A percentile compares a stretch with the other conserved stretches of the same genome.
phyloP scores from a whole-genome alignment of 2,329 filamentous ascomycete genomes.

The Magnaporthiopsis incrustans region DNA sequence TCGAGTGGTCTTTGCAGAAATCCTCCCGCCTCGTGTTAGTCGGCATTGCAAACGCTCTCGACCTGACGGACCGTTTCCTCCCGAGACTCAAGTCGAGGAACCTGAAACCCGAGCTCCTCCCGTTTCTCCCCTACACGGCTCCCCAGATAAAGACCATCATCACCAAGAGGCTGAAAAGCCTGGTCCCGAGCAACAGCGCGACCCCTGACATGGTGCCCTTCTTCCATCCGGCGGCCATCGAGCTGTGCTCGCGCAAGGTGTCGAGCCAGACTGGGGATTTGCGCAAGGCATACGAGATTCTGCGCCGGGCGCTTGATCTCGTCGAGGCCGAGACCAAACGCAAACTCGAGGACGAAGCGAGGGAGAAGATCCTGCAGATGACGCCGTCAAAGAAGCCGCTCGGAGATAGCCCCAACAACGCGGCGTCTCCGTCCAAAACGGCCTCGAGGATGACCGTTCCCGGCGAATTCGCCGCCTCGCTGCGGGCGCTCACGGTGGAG shows the following conservation, averaged over 20 bases:
- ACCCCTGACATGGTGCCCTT: constrained; percentile 64
- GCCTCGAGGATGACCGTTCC: constrained; percentile 20
- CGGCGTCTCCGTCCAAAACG: constrained; percentile 32
- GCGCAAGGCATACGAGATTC: constrained; percentile 91
- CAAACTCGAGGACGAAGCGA: constrained; percentile 58
- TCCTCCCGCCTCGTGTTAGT: constrained; percentile 75
- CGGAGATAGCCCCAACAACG: constrained; percentile 72
- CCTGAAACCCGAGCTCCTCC: constrained; percentile 79
- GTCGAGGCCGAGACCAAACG: constrained; percentile 77
- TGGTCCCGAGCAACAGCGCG: constrained; percentile 51
- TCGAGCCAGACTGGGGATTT: constrained; percentile 90
- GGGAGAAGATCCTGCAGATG: constrained; percentile 47
- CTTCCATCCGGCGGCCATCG: constrained; percentile 86
- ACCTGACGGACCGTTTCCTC: constrained; percentile 89
- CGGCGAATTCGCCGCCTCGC: constrained; percentile 42
- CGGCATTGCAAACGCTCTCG: constrained; percentile 92
- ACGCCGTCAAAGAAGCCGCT: constrained; percentile 70
- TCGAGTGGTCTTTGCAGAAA: constrained; percentile 87
- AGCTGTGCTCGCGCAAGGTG: constrained; percentile 90
- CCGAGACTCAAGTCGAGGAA: constrained; percentile 89
- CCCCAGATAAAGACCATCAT: constrained; percentile 83
- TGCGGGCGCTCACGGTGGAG: constrained; percentile 58
- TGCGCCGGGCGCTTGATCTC: constrained; percentile 79
- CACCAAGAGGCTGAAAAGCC: constrained; percentile 68
- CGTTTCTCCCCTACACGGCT: constrained; percentile 88